Percentiles rank a stretch among this genome's conserved stretches.
Evolutionary conservation across 495 filamentous ascomycete species (phyloP).

Genomic region (Pyrenula massariospora): DNA sequence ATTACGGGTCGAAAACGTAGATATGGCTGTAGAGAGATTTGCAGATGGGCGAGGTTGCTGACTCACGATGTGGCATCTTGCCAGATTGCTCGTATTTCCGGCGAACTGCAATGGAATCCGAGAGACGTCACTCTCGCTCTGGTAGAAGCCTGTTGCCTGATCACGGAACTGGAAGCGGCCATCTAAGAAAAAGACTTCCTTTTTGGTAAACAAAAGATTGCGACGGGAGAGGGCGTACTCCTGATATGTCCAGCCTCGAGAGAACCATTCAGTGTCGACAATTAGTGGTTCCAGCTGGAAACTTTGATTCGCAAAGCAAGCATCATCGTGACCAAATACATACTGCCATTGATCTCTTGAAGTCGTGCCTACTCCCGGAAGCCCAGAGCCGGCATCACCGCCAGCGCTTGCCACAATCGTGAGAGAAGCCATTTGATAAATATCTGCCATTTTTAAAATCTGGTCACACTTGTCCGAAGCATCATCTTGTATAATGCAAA

Average conservation of each 20-base stretch:
- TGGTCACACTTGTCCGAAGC: constrained; percentile 1
- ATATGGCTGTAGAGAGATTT: not conserved
- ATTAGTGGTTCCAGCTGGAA: not conserved
- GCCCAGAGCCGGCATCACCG: constrained; percentile 7
- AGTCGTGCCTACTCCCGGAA: constrained; percentile 10
- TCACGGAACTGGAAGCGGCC: not conserved
- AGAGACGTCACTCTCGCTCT: not conserved
- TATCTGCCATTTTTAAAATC: constrained; percentile 12
- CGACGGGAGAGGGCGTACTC: constrained; percentile 8
- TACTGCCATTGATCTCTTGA: not conserved
- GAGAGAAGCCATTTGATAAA: constrained; percentile 13
- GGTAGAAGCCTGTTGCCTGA: not conserved
- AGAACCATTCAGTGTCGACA: constrained; percentile 10
- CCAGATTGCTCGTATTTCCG: not conserved
- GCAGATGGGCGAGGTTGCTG: not conserved
- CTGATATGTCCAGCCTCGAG: constrained; percentile 14
- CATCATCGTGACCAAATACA: not conserved
- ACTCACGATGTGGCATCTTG: not conserved
- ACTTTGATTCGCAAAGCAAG: not conserved
- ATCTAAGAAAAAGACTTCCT: not conserved
- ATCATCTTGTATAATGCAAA: constrained; percentile 10
- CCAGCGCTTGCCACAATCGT: constrained; percentile 14
- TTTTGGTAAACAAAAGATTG: not conserved
- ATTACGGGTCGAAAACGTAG: not conserved
- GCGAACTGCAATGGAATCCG: not conserved